Conservation (phyloP, 495 filamentous ascomycete species). For the Stereocaulon alpinum region DNA sequence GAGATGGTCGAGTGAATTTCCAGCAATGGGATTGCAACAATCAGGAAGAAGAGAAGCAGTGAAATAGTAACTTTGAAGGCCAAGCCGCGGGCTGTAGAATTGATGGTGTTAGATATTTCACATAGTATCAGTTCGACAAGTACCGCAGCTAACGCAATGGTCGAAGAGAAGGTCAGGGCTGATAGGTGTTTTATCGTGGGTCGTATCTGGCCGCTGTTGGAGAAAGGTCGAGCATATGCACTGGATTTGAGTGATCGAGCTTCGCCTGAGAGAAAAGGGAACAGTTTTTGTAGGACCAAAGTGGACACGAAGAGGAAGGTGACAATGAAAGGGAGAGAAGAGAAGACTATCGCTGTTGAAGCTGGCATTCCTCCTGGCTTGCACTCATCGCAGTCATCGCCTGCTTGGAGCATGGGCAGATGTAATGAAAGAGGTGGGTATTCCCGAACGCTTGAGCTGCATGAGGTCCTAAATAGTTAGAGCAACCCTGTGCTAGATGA, state of each 20-base stretch:
- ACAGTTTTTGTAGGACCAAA: constrained; percentile 50
- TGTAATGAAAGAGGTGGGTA: background rate
- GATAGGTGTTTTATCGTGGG: constrained; percentile 37
- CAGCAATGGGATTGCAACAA: constrained; percentile 59
- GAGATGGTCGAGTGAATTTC: constrained; percentile 58
- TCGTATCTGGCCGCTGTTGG: constrained; percentile 12
- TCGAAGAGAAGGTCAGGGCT: constrained; percentile 52
- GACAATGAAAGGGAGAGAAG: constrained; percentile 47
- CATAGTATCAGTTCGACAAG: constrained; percentile 66
- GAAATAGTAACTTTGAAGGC: constrained; percentile 56
- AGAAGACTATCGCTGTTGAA: constrained; percentile 31
- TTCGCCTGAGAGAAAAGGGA: constrained; percentile 50
- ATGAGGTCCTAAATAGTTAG: background rate
- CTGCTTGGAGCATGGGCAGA: constrained; percentile 25
- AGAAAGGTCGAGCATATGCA: constrained; percentile 16
- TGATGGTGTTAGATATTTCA: constrained; percentile 64
- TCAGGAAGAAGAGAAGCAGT: constrained; percentile 52
- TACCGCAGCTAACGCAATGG: constrained; percentile 60
- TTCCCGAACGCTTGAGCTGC: background rate
- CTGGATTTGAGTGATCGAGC: constrained; percentile 30
- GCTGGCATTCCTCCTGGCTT: constrained; percentile 20
- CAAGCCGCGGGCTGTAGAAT: constrained; percentile 47
- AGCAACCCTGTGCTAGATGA: background rate
- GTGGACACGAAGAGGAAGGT: constrained; percentile 49
- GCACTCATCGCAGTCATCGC: constrained; percentile 37